Evolutionary conservation across 768 basidiomycete genomes (phyloP).

Genomic region (Amanita phalloides): DNA sequence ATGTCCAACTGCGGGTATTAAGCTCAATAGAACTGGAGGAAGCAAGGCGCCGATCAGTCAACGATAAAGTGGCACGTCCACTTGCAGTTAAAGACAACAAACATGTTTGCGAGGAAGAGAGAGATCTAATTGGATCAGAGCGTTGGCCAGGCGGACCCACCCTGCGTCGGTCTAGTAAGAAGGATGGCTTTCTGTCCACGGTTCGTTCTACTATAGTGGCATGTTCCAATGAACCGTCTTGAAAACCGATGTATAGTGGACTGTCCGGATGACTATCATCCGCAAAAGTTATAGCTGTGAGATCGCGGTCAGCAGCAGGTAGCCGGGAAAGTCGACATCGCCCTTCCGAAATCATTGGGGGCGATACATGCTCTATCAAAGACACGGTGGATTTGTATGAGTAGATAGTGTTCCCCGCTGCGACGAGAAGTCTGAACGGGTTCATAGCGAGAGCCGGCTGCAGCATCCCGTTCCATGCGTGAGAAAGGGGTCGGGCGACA

Average conservation of each 20-base stretch:
- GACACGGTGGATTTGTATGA: slow-evolving; percentile 39
- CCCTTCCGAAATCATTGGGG: slow-evolving; percentile 12
- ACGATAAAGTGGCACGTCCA: slow-evolving; percentile 35
- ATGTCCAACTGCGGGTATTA: slow-evolving; percentile 49
- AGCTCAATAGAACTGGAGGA: slow-evolving; percentile 29
- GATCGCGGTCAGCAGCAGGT: slow-evolving; percentile 24
- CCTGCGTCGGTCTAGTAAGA: slow-evolving; percentile 9
- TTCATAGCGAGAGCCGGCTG: slow-evolving; percentile 50
- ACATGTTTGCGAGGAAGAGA: slow-evolving; percentile 33
- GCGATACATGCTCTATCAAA: slow-evolving; percentile 19
- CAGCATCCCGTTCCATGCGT: slow-evolving; percentile 43
- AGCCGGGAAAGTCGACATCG: neutral
- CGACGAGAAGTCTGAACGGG: slow-evolving; percentile 44
- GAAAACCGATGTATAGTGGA: slow-evolving; percentile 45
- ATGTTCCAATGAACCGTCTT: slow-evolving; percentile 46
- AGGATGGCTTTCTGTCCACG: slow-evolving; percentile 2
- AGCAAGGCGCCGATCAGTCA: slow-evolving; percentile 14
- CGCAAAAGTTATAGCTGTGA: slow-evolving; percentile 44
- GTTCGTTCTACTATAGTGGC: slow-evolving; percentile 18
- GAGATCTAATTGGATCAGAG: slow-evolving; percentile 42
- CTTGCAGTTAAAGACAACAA: slow-evolving; percentile 48
- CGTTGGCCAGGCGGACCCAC: slow-evolving; percentile 21
- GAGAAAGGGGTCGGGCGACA: slow-evolving; percentile 53
- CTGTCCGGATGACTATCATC: slow-evolving; percentile 32
- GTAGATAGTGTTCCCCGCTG: slow-evolving; percentile 46